phyloP scores from a whole-genome alignment of 495 filamentous ascomycete genomes.

The Stereocaulon alpinum region DNA sequence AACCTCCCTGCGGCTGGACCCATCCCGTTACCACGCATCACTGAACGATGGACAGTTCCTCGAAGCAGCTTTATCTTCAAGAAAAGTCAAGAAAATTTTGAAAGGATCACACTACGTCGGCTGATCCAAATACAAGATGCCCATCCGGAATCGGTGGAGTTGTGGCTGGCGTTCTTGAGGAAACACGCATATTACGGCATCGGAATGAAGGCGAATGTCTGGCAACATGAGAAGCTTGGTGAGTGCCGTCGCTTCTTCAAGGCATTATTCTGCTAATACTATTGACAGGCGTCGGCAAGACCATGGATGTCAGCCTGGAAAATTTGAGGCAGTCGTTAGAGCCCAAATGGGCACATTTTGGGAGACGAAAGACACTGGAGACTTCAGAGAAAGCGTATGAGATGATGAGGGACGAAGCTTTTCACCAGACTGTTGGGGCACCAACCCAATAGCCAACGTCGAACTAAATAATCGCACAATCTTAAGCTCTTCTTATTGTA shows the following conservation, averaged over 20 bases:
- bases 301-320: conserved; percentile 50
- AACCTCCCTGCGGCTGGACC: conserved; percentile 78
- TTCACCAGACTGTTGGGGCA: conserved; percentile 19
- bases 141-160: conserved; percentile 72
- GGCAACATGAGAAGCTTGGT: conserved; percentile 71
- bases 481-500: not conserved
- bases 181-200: conserved; percentile 89
- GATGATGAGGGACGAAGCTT: conserved; percentile 41
- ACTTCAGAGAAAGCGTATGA: conserved; percentile 46
- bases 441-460: not conserved
- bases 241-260: conserved; percentile 10
- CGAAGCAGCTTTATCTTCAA: conserved; percentile 85
- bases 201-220: conserved; percentile 98
- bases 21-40: conserved; percentile 75
- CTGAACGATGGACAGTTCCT: conserved; percentile 90
- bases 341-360: conserved; percentile 54
- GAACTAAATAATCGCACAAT: not conserved
- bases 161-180: conserved; percentile 83
- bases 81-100: conserved; percentile 96
- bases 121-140: conserved; percentile 92
- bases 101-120: conserved; percentile 74
- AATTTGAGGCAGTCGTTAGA: conserved; percentile 51
- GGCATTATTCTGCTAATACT: not conserved
- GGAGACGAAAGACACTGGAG: conserved; percentile 40
- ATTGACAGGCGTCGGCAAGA: conserved; percentile 51